Evolutionary conservation across 2,329 filamentous ascomycete genomes (phyloP).

Genomic region (Phaeosphaeria sp.): DNA sequence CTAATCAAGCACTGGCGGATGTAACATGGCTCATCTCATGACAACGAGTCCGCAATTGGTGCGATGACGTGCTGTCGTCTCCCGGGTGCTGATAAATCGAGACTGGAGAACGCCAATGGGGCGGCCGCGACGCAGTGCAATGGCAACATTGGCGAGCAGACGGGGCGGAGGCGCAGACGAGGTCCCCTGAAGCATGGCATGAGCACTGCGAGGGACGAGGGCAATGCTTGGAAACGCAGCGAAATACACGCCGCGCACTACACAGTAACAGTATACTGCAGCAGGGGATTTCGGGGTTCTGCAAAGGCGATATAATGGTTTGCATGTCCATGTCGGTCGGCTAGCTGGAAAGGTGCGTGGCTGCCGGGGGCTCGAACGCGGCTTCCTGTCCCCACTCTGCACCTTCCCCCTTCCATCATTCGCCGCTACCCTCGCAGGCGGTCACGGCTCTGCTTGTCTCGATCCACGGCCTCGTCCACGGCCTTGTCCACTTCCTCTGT

Average conservation of each 20-base stretch:
- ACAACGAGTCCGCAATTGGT: conserved; percentile 2
- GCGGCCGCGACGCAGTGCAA: neutral
- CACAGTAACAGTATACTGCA: too few relatives aligned
- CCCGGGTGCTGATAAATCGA: conserved; percentile 41
- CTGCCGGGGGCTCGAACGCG: conserved; percentile 7
- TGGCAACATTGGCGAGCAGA: conserved; percentile 5
- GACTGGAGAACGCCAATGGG: conserved; percentile 18
- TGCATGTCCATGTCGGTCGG: conserved; percentile 1
- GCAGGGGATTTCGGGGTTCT: too few relatives aligned
- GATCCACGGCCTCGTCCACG: neutral
- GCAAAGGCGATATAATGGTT: too few relatives aligned
- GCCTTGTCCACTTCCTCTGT: conserved; percentile 8
- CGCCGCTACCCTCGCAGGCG: conserved; percentile 19
- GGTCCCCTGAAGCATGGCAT: neutral
- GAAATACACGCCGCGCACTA: neutral
- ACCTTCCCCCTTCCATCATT: conserved; percentile 26
- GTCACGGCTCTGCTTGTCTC: conserved; percentile 23
- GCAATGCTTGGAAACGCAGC: conserved; percentile 14
- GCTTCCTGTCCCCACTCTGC: conserved; percentile 18
- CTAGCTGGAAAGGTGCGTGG: conserved; percentile 4
- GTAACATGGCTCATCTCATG: neutral
- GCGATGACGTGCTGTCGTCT: conserved; percentile 22
- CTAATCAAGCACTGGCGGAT: neutral
- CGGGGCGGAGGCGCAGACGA: conserved; percentile 5
- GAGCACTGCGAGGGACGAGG: neutral